Base-by-base conservation (phyloP, 495 filamentous ascomycete species). In the Penicillium subrubescens region DNA sequence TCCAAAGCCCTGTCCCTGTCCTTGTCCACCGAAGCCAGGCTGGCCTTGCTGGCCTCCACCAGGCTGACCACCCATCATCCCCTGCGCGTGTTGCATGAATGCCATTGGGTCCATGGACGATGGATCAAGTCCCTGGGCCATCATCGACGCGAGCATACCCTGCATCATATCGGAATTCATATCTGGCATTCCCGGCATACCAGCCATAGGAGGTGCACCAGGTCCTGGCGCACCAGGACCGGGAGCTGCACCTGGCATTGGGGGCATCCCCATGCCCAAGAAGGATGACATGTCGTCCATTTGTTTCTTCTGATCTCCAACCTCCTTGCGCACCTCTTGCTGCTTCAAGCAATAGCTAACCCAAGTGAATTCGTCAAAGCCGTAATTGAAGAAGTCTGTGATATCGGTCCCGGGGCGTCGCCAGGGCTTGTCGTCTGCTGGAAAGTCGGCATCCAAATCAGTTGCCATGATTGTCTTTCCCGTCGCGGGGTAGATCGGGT, bases 361-460 rank as follows among this genome's bases (percentile, higher is more conserved):
- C 95, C 95, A 99, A 17, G 96, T 97, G 74, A 98, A 99, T 76
- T 99, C 95, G 79, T 99, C 95, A 66, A 99, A 99, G 39, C 96
- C 96, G 80, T 98, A 99, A 80, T 99, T 99, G 85, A 99, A 99
- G 76, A 95, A 99, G 75, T 99, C 95, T 29, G 90, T 93, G 46
- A 96, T 85, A 74, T 98, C 95, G 50, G 94, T 90, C n/a, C 95
- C 95, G 10, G 95, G 95, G 62, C 93, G 89, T 31, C 95, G 88
- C 95, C 95, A 99, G 35, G 94, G 95, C 77, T 97, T 97, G 68
- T 93, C 90, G 67, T 91, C 88, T 27, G 80, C 67, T 8, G 89
- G 84, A 39, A 96, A 88, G 75, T 97, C 93, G 82, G 69, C 88
- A 70, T 93, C 91, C 73, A 96, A 85, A 63, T 92, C 89, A 0